Percentiles rank a stretch among this genome's conserved stretches.
phyloP scores from a whole-genome alignment of 768 basidiomycete genomes.

The Pleurotus sapidus region DNA sequence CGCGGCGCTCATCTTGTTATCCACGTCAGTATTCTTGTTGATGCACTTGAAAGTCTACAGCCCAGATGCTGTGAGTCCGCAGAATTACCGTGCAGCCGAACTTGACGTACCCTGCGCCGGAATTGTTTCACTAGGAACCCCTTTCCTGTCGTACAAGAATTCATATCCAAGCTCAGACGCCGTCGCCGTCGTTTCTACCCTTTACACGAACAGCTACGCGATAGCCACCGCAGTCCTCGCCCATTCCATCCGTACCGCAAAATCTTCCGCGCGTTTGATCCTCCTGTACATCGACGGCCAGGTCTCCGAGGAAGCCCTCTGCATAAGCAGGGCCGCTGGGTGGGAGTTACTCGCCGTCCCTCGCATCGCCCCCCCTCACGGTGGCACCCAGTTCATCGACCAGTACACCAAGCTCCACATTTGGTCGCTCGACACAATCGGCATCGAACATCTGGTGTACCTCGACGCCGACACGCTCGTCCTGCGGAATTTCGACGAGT shows the following conservation, averaged over 20 bases:
- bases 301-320: constrained; percentile 35
- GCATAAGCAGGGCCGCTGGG: constrained; percentile 34
- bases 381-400: constrained; percentile 33
- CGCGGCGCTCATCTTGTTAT: too few relatives aligned
- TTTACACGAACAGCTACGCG: constrained; percentile 26
- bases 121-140: constrained; percentile 9
- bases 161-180: constrained; percentile 4
- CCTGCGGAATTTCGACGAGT: constrained; percentile 38
- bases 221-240: constrained; percentile 25
- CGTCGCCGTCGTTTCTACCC: constrained; percentile 21
- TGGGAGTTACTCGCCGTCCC: constrained; percentile 33
- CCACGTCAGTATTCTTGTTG: too few relatives aligned
- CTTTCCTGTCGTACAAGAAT: constrained; percentile 12
- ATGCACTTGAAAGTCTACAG: constrained; percentile 11
- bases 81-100: too few relatives aligned
- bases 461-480: constrained; percentile 43
- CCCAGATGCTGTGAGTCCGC: constrained; percentile 19
- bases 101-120: background rate
- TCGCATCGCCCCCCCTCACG: constrained; percentile 34
- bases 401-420: constrained; percentile 42
- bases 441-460: constrained; percentile 31
- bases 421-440: constrained; percentile 32
- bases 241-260: constrained; percentile 19
- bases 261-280: constrained; percentile 21
- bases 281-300: constrained; percentile 27